Percentiles rank a stretch among this genome's conserved stretches.
Conservation (phyloP, 164 flowering plant genomes). For the Annona squamosa region DNA sequence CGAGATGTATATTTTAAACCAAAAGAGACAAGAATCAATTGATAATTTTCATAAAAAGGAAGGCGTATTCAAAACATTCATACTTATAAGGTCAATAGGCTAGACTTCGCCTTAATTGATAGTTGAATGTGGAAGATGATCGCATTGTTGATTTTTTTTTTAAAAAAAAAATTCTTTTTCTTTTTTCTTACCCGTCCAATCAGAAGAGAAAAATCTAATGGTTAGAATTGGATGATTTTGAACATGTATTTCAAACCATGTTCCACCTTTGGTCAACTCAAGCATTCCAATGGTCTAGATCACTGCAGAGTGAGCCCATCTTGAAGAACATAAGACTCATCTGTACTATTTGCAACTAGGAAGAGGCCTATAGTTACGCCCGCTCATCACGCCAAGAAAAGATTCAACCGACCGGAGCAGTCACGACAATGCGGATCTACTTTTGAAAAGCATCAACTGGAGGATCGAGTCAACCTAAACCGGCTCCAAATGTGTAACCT, state of each 20-base stretch:
- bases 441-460: neutral
- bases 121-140: too few relatives aligned
- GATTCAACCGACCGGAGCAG: neutral
- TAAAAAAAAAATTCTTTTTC: too few relatives aligned
- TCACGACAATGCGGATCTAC: neutral
- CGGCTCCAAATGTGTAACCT: too few relatives aligned
- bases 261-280: neutral
- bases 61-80: too few relatives aligned
- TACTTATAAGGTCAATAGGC: too few relatives aligned
- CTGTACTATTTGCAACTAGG: neutral
- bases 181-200: neutral
- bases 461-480: neutral
- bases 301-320: neutral
- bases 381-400: conserved; percentile 8
- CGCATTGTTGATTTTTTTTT: too few relatives aligned
- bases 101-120: too few relatives aligned
- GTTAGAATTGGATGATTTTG: neutral
- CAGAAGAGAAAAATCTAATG: neutral
- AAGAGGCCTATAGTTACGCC: neutral
- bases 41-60: too few relatives aligned
- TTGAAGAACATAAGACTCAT: neutral
- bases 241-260: neutral
- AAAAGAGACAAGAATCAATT: too few relatives aligned
- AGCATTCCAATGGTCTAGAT: neutral
- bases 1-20: too few relatives aligned